Base-by-base conservation (phyloP, 805 yeast genomes). In the Millerozyma acaciae region DNA sequence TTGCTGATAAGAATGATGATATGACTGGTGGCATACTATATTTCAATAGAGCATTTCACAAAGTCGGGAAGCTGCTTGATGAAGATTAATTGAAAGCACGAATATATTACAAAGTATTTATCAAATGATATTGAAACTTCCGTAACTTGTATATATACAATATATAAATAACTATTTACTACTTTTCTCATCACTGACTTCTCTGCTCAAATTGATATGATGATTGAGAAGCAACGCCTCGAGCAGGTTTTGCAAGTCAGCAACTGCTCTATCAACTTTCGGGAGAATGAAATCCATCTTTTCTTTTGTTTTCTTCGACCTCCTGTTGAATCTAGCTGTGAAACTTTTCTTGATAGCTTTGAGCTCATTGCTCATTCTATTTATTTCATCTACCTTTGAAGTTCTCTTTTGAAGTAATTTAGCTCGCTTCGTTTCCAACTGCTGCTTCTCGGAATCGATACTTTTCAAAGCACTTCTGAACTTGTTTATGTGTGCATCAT, bases 1-100 rank as follows among this genome's bases (percentile, higher is more conserved):
- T 20, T 2, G 10, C 34, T 8, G 32, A 35, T 18, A 58, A 16
- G 3, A 23, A 38, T 8, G 15, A 29, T 4, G 24, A 31, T 16
- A 60, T 63, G 23, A 60, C 74, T 2, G 89, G 89, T 10, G 90
- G 90, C 0, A 53, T 84, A 27, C 48, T 84, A 10, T 81, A 81
- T 45, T 81, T 73, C 53, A 71, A 81, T 46, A 66, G 86, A 43
- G 60, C 61, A 13, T 84, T 83, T 50, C 83, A 80, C 52, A 51
- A 50, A 19, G 53, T 56, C 18, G 70, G 70, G 6, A 40, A 42
- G 10, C 7, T 8, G 13, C 26, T 23, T 15, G 26, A 23, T 7
- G 26, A 23, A 15, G 10, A n/a, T n/a, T n/a, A 23, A 10, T 10
- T 8, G 6, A 8, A n/a, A 8, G 13, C 10, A 23, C 6, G 13